Evolutionary conservation across 2,329 filamentous ascomycete species (phyloP), one percentile per base, ranked within the genome.

Genomic region (Diaporthe amygdali): DNA sequence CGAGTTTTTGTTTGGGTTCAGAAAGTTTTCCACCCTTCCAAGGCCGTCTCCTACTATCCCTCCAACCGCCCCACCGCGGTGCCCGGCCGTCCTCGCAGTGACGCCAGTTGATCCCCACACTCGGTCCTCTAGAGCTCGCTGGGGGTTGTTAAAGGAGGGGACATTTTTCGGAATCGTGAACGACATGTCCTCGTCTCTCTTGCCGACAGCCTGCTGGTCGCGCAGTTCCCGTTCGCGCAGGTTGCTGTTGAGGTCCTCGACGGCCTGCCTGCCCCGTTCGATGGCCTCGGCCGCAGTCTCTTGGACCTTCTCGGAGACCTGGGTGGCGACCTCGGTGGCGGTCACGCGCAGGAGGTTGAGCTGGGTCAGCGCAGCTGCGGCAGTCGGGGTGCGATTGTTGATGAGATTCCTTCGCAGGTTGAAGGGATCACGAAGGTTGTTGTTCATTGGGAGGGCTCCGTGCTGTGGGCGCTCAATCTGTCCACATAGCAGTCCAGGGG

Each of bases 111-210:
- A 83, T 44, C 86, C 86, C 92, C 93, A 94, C 72, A 89, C 86
- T 72, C 84, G 85, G 80, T 94, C 91, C 80, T 94, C 92, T 76
- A 89, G 81, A 74, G 88, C 82, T 79, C 91, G 88, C 81, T 92
- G 89, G 32, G 91, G 88, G 79, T 89, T 88, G 74, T 83, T 84
- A 79, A 93, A 93, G 76, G 90, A 90, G 68, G 92, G 92, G n/a
- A 91, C 86, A 82, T 93, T 90, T 79, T 88, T 89, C 20, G 92
- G 92, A 46, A 93, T 83, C 61, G 88, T 84, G 82, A 94, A 94
- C 63, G 89, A 84, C 90, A 92, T 92, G 73, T 86, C 84, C 76
- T 81, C 75, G 54, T 72, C 71, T 44, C 34, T 73, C 71, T 73
- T 73, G 41, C 56, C 69, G 44, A 44, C 71, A 34, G 56, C 71